Evolutionary conservation across 441 rosid species (phyloP).

Genomic region (Eruca vesicaria): DNA sequence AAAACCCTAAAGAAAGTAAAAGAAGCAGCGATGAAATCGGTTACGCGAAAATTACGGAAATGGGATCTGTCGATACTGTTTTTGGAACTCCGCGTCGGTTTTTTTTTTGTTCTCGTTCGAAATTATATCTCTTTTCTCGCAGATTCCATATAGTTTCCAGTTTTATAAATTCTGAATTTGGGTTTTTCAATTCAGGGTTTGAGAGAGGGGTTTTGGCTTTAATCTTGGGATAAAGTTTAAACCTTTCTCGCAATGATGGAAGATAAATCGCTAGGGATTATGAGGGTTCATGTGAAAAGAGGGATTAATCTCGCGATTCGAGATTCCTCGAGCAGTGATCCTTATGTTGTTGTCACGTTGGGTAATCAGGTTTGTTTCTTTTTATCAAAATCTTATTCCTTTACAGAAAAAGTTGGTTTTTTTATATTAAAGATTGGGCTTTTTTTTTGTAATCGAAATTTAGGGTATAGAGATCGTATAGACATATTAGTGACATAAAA

Average conservation of each 20-base stretch:
- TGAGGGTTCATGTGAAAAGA: constrained; percentile 40
- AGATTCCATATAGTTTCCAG: neutral
- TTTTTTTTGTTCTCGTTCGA: neutral
- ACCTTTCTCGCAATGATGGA: constrained; percentile 37
- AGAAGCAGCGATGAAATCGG: constrained; percentile 36
- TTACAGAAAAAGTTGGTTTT: neutral
- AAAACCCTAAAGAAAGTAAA: constrained; percentile 12
- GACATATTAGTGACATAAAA: neutral
- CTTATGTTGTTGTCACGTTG: constrained; percentile 47
- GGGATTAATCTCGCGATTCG: constrained; percentile 59
- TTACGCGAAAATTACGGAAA: neutral
- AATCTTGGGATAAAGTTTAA: neutral
- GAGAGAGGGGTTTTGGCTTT: constrained; percentile 12
- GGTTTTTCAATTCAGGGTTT: constrained; percentile 6
- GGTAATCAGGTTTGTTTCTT: constrained; percentile 40
- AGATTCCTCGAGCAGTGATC: constrained; percentile 51
- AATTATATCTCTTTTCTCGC: neutral
- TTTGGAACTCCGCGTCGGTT: constrained; percentile 16
- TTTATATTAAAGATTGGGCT: neutral
- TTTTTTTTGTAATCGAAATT: neutral
- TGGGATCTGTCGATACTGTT: constrained; percentile 15
- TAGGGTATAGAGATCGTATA: neutral
- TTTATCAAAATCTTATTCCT: neutral
- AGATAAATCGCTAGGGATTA: constrained; percentile 41
- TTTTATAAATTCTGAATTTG: constrained; percentile 22